Base-by-base conservation (phyloP, 768 basidiomycete genomes). In the Chalciporus sphaerocephalus region DNA sequence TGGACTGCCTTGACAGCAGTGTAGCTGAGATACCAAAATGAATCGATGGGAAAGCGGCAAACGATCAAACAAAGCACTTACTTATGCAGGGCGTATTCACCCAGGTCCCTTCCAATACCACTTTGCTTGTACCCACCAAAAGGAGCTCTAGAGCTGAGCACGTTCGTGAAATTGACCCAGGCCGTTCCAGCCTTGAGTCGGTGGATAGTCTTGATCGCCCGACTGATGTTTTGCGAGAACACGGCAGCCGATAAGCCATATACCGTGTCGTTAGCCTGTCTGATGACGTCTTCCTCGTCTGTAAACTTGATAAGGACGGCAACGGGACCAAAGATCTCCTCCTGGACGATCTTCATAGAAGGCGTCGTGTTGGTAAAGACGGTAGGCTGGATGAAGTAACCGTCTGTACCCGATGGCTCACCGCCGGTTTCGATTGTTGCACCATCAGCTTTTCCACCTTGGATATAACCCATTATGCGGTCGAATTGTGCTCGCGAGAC, bases 191-290 rank as follows among this genome's bases (percentile, higher is more conserved):
- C n/a, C n/a, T n/a, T n/a, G n/a, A n/a, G 36, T 21, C 18, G 17
- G 18, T 39, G 5, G n/a, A 39, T 15, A 2, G 15, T 16, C 7
- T 22, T 38, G 3, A 13, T 85, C 74, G 23, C 76, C 76, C 4
- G 73, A 72, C 45, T 77, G 52, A 77, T 32, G 66, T 94, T 75
- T 58, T 80, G 73, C 30, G 87, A 83, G 74, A 93, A 96, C 42
- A 98, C 81, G 7, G 87, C 85, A 2, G 87, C 83, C 12, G 91
- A 91, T 35, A 96, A 79, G 46, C 94, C 94, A 65, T 93, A 95
- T 39, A 70, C 57, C 0, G 88, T 85, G 61, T 95, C 85, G 67
- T 99, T 99, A 18, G 92, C 95, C 58, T 79, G 75, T 38, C 63
- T 65, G 54, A 89, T 67, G 28, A 81, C 82, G 46, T 87, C 80